Conservation (phyloP, 345 rosid genomes). For the Eucalyptus pauciflora region DNA sequence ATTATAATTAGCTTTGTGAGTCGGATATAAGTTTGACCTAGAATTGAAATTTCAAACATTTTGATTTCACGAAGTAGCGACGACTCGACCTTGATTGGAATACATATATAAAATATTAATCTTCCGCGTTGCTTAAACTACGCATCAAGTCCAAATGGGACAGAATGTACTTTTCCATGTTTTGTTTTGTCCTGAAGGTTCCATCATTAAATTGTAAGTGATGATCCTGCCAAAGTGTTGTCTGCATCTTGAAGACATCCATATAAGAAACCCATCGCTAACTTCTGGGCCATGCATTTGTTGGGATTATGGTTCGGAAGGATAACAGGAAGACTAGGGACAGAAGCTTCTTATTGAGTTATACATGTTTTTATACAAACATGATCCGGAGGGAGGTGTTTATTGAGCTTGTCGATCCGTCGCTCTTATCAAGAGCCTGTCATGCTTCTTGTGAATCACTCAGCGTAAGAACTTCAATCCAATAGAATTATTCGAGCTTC, state of each 20-base stretch:
- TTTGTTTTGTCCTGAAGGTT: neutral
- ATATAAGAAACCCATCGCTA: neutral
- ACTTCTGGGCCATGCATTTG: neutral
- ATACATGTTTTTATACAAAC: no score
- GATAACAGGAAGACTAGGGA: neutral
- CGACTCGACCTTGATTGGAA: no score
- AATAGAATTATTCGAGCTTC: no score
- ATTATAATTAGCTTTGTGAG: neutral
- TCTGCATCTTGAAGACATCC: neutral
- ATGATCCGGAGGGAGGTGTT: no score
- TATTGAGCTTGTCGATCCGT: no score
- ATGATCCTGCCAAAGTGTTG: neutral
- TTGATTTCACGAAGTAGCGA: no score
- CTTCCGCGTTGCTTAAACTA: no score
- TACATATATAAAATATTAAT: no score
- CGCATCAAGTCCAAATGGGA: neutral
- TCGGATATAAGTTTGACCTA: neutral
- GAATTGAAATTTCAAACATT: no score
- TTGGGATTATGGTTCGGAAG: neutral
- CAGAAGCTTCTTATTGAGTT: neutral
- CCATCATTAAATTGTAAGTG: neutral
- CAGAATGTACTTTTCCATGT: neutral
- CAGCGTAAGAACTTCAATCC: no score
- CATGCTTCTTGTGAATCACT: no score
- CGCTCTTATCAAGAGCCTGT: no score